These are phyloP conservation scores for Halophytophthora polymorphica DNA, from an alignment of 352 stramenopile genomes.

Conservation along the genomic window DNA sequence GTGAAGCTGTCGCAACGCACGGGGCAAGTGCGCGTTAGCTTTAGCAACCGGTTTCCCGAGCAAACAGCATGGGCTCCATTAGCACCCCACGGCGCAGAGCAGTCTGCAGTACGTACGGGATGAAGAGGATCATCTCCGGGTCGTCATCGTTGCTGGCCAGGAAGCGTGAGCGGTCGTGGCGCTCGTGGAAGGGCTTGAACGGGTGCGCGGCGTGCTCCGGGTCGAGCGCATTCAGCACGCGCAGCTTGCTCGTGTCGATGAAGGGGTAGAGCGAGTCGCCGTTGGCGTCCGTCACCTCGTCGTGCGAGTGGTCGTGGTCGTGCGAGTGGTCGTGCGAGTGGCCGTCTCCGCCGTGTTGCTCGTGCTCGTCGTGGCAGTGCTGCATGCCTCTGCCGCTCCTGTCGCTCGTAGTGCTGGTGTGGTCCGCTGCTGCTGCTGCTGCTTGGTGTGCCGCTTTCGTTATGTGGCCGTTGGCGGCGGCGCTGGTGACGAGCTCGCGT, in stretches of 20 bases:
- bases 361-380: conserved; percentile 67
- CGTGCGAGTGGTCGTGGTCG: conserved; percentile 57
- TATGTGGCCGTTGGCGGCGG: background rate
- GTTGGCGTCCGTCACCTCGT: conserved; percentile 65
- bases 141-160: conserved; percentile 80
- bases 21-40: background rate
- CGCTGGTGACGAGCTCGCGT: background rate
- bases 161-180: conserved; percentile 59
- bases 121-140: conserved; percentile 81
- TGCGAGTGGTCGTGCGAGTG: conserved; percentile 51
- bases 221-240: conserved; percentile 73
- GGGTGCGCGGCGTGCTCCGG: conserved; percentile 56
- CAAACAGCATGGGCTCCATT: background rate
- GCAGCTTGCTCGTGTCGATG: conserved; percentile 86
- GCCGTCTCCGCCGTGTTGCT: conserved; percentile 37
- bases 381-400: conserved; percentile 25
- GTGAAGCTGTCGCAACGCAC: conserved; percentile 50
- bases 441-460: background rate
- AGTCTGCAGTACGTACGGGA: conserved; percentile 36
- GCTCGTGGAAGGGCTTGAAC: conserved; percentile 83
- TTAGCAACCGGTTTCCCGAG: background rate
- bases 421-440: too few species aligned
- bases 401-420: background rate
- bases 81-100: background rate
- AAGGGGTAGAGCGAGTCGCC: conserved; percentile 81